phyloP scores from a whole-genome alignment of 176 grass and related monocot species.

The Carex kokanica region DNA sequence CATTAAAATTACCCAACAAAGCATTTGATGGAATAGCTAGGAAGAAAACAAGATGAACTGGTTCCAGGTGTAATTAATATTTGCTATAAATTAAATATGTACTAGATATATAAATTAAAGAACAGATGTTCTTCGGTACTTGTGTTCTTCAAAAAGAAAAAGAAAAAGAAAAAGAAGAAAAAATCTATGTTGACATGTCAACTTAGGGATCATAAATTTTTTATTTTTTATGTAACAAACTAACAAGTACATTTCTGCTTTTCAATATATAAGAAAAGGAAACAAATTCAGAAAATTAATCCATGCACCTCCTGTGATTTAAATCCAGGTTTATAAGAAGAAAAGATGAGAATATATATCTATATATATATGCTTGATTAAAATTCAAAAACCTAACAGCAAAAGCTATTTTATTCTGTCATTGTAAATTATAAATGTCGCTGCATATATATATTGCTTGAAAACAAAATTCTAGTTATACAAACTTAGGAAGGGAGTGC shows the following conservation, averaged over 20 bases:
- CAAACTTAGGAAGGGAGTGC: neutral
- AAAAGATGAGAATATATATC: neutral
- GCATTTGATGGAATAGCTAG: neutral
- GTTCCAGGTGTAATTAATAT: neutral
- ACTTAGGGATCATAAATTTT: conserved; percentile 3
- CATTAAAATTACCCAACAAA: neutral
- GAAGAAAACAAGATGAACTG: neutral
- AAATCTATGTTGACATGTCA: neutral
- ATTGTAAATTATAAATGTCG: neutral
- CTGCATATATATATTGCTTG: neutral
- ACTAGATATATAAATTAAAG: neutral
- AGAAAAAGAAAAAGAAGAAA: no score
- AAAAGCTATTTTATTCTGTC: neutral
- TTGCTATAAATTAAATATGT: neutral
- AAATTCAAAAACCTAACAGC: neutral
- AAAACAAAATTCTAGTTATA: neutral
- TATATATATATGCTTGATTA: neutral
- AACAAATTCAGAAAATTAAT: neutral
- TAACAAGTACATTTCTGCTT: neutral
- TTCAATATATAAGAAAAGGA: neutral
- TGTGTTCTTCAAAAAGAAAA: conserved; percentile 11
- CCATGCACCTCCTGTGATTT: neutral
- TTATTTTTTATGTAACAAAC: neutral
- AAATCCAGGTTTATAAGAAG: neutral
- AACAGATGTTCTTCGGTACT: conserved; percentile 6